Percentiles rank a stretch among this genome's conserved stretches.
phyloP scores from a whole-genome alignment of 2,329 filamentous ascomycete genomes.

The Fonsecaea multimorphosa region DNA sequence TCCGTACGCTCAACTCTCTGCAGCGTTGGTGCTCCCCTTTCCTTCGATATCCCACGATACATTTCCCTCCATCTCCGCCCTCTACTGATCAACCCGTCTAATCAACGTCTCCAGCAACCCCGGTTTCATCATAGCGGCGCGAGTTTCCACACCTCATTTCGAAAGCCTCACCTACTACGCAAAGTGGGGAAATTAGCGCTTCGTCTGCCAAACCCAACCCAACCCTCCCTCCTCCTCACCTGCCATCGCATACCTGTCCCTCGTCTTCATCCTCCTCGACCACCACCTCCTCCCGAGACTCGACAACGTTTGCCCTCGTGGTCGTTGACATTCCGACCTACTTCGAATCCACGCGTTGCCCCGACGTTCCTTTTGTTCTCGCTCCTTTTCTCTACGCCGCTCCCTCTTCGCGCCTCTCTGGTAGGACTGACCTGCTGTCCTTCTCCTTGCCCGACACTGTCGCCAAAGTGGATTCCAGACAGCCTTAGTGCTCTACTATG shows the following conservation, averaged over 20 bases:
- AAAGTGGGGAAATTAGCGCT: slow-evolving; percentile 42
- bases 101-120: slow-evolving; percentile 26
- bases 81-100: slow-evolving; percentile 21
- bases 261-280: slow-evolving; percentile 29
- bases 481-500: slow-evolving; percentile 62
- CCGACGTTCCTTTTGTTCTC: slow-evolving; percentile 21
- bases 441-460: slow-evolving; percentile 20
- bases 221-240: slow-evolving; percentile 30
- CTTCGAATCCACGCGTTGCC: slow-evolving; percentile 20
- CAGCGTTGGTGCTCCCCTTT: slow-evolving; percentile 6
- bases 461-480: slow-evolving; percentile 39
- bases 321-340: slow-evolving; percentile 21
- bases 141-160: slow-evolving; percentile 38
- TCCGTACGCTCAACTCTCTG: not conserved
- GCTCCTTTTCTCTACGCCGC: slow-evolving; percentile 21
- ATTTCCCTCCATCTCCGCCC: slow-evolving; percentile 18
- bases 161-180: slow-evolving; percentile 38
- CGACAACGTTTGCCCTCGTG: slow-evolving; percentile 23
- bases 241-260: slow-evolving; percentile 33
- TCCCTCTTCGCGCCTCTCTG: slow-evolving; percentile 29
- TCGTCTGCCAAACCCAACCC: slow-evolving; percentile 34
- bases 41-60: slow-evolving; percentile 20
- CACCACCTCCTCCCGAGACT: slow-evolving; percentile 33
- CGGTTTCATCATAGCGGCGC: slow-evolving; percentile 37
- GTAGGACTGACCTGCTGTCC: slow-evolving; percentile 23